Evolutionary conservation across 495 filamentous ascomycete species (phyloP).

Genomic region (Penicillium steckii): DNA sequence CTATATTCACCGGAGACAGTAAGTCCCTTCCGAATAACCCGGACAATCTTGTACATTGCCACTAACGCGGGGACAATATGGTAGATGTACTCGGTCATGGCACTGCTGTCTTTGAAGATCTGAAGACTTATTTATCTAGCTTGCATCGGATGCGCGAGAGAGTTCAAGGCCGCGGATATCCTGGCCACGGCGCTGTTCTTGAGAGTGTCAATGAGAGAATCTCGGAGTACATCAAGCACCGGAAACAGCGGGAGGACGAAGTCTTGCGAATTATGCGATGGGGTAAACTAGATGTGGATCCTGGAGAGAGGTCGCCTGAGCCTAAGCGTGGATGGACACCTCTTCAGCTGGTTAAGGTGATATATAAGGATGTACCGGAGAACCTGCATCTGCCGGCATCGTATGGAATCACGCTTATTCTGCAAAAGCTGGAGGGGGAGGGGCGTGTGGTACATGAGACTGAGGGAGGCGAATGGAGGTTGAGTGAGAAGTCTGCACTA

Average conservation of each 20-base stretch:
- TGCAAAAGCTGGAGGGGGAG: slow-evolving; percentile 68
- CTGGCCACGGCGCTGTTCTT: slow-evolving; percentile 80
- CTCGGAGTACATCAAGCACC: slow-evolving; percentile 78
- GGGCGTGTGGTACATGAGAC: slow-evolving; percentile 53
- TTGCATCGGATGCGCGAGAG: slow-evolving; percentile 66
- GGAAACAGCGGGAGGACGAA: slow-evolving; percentile 76
- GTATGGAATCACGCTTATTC: slow-evolving; percentile 63
- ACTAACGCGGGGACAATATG: background rate
- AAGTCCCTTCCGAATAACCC: slow-evolving; percentile 12
- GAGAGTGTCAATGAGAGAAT: slow-evolving; percentile 64
- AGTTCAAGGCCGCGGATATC: slow-evolving; percentile 73
- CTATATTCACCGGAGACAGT: slow-evolving; percentile 91
- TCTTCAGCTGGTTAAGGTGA: slow-evolving; percentile 79
- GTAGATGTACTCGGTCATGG: slow-evolving; percentile 85
- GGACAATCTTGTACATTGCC: background rate
- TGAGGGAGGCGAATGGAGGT: slow-evolving; percentile 54
- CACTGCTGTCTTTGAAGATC: slow-evolving; percentile 87
- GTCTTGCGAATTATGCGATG: slow-evolving; percentile 65
- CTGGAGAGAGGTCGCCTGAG: slow-evolving; percentile 34
- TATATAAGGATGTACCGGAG: slow-evolving; percentile 78
- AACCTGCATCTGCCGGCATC: slow-evolving; percentile 72
- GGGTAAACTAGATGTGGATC: slow-evolving; percentile 30
- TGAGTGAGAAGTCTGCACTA: slow-evolving; percentile 35
- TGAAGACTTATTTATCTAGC: slow-evolving; percentile 68
- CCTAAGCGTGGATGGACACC: slow-evolving; percentile 53